A percentile compares a stretch with the other conserved stretches of the same genome.
These are phyloP conservation scores for Fragaria vesca DNA, from an alignment of 306 rosid species.

Conservation along the genomic window DNA sequence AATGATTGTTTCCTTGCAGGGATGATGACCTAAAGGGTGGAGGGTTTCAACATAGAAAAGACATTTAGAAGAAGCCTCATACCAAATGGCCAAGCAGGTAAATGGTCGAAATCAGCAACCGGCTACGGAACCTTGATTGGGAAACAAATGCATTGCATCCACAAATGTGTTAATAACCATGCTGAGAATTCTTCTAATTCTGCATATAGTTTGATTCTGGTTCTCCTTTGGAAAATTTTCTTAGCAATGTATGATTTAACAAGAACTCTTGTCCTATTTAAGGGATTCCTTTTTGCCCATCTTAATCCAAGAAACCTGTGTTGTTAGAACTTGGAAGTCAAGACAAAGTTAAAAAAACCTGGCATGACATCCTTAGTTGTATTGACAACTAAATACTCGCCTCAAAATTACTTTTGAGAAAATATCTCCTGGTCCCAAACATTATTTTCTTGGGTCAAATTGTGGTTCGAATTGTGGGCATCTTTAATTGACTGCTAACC, in stretches of 20 bases:
- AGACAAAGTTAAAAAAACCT: conserved; percentile 30
- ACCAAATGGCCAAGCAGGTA: not conserved
- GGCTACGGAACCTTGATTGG: not conserved
- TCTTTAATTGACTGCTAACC: conserved; percentile 27
- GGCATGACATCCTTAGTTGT: conserved; percentile 12
- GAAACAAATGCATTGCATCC: not conserved
- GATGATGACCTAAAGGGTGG: not conserved
- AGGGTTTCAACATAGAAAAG: not conserved
- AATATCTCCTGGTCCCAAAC: conserved; percentile 34
- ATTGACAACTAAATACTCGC: conserved; percentile 19
- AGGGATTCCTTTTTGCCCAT: conserved; percentile 17
- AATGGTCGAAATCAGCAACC: not conserved
- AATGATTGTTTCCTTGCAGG: not conserved
- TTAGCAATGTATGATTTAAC: not conserved
- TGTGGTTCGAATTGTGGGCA: conserved; percentile 1
- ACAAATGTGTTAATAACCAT: not conserved
- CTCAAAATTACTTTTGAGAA: conserved; percentile 30
- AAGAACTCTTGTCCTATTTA: conserved; percentile 13
- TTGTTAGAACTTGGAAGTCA: conserved; percentile 25
- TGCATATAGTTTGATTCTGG: not conserved
- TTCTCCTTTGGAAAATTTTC: not conserved
- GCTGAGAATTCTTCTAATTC: not conserved
- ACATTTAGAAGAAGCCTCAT: not conserved
- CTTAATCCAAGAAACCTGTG: conserved; percentile 14
- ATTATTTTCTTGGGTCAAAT: conserved; percentile 25